Percentiles rank a stretch among this genome's conserved stretches.
phyloP scores from a whole-genome alignment of 257 asterid genomes.

The Jasminum sambac region DNA sequence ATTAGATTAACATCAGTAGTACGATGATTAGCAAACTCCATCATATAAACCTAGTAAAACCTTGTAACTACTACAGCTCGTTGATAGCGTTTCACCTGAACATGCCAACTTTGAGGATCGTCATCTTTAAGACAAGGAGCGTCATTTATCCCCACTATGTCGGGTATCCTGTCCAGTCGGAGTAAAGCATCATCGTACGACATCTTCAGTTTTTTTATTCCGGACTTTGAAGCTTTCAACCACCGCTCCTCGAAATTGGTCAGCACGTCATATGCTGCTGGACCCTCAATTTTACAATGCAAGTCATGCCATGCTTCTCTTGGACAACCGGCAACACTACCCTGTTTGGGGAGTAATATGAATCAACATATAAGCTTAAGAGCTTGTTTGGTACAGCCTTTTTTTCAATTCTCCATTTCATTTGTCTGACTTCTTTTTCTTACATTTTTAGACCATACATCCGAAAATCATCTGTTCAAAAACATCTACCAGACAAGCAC shows the following conservation, averaged over 20 bases:
- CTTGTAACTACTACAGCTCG: background rate
- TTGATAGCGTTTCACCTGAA: conserved; percentile 38
- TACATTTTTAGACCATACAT: no score
- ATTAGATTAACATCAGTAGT: background rate
- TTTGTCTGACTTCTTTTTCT: no score
- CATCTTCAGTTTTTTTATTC: conserved; percentile 39
- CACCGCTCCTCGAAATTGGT: conserved; percentile 62
- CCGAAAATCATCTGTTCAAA: no score
- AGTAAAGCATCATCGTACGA: conserved; percentile 52
- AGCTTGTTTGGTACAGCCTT: conserved; percentile 39
- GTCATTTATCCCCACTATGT: background rate
- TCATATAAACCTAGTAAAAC: background rate
- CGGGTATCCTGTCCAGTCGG: conserved; percentile 1
- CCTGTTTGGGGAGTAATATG: background rate
- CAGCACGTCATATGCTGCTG: conserved; percentile 59
- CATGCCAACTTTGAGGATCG: conserved; percentile 61
- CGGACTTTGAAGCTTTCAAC: conserved; percentile 47
- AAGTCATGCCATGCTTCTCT: conserved; percentile 74
- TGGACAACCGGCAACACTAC: conserved; percentile 31
- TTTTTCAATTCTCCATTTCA: background rate
- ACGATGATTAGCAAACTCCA: background rate
- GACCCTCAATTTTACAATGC: conserved; percentile 63
- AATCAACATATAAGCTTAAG: background rate
- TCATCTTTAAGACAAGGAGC: conserved; percentile 20
- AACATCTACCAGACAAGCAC: no score